phyloP scores from a whole-genome alignment of 2,329 filamentous ascomycete species.

The Chrysoporthe puriensis region DNA sequence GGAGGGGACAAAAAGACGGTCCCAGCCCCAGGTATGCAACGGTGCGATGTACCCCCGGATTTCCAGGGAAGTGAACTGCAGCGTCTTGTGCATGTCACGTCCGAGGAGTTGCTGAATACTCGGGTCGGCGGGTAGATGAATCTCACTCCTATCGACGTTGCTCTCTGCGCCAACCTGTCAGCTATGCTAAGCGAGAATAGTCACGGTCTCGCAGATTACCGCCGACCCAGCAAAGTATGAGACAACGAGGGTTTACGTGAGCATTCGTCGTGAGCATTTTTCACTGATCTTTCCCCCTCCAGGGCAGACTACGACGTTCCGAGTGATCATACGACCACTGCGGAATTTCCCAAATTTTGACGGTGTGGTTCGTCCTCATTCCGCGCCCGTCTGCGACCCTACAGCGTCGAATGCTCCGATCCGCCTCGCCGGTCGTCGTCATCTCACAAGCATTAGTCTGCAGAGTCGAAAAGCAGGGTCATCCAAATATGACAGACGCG shows the following conservation, averaged over 20 bases:
- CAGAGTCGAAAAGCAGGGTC: background rate
- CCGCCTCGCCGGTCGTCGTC: background rate
- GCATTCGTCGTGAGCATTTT: constrained; percentile 3
- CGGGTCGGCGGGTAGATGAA: background rate
- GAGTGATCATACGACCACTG: background rate
- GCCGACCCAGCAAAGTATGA: background rate
- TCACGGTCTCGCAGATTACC: background rate
- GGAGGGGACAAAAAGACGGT: background rate
- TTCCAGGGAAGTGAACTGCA: background rate
- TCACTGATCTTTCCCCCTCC: background rate
- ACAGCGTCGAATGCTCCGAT: background rate
- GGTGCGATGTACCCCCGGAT: background rate
- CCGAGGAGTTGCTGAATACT: background rate
- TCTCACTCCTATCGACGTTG: background rate
- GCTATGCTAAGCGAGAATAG: background rate
- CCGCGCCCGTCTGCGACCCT: constrained; percentile 1
- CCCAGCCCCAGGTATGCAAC: background rate
- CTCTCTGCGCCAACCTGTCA: background rate
- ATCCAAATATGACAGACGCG: background rate
- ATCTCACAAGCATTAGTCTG: background rate
- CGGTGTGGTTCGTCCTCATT: background rate
- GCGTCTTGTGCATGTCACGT: background rate
- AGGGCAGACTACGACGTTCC: background rate
- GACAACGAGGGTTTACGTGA: background rate
- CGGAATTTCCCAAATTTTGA: background rate